Evolutionary conservation across 2,329 filamentous ascomycete genomes (phyloP).

Genomic region (Teratosphaeria nubilosa): DNA sequence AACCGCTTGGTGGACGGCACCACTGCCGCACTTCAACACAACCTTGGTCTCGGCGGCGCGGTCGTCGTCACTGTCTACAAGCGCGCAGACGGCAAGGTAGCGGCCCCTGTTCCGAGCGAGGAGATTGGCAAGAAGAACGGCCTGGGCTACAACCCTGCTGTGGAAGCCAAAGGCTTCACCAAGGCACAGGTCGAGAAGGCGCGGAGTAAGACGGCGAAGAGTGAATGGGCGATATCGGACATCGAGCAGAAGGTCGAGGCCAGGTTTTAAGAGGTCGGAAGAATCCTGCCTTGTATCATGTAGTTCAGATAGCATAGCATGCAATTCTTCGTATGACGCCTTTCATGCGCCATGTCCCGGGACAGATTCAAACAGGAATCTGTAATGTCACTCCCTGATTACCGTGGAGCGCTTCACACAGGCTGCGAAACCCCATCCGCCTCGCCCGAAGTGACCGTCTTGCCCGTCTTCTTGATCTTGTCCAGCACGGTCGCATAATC

Average conservation of each 20-base stretch:
- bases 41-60: conserved; percentile 82
- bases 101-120: conserved; percentile 49
- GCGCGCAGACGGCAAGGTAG: conserved; percentile 64
- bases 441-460: conserved; percentile 71
- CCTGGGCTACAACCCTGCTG: conserved; percentile 85
- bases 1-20: conserved; percentile 66
- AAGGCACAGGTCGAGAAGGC: conserved; percentile 58
- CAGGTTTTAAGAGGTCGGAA: conserved; percentile 41
- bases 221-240: conserved; percentile 70
- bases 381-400: no score
- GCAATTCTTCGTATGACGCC: not conserved
- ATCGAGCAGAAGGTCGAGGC: conserved; percentile 62
- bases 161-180: conserved; percentile 81
- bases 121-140: conserved; percentile 56
- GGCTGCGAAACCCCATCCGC: conserved; percentile 50
- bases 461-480: conserved; percentile 92
- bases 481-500: conserved; percentile 71
- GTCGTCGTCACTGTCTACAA: conserved; percentile 84
- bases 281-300: not conserved
- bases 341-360: not conserved
- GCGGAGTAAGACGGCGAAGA: conserved; percentile 57
- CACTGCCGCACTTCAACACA: conserved; percentile 73
- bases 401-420: conserved; percentile 1
- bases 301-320: not conserved
- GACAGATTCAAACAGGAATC: no score